These are phyloP conservation scores for Claviceps spartinae DNA, from an alignment of 2,329 filamentous ascomycete genomes.

Conservation along the genomic window DNA sequence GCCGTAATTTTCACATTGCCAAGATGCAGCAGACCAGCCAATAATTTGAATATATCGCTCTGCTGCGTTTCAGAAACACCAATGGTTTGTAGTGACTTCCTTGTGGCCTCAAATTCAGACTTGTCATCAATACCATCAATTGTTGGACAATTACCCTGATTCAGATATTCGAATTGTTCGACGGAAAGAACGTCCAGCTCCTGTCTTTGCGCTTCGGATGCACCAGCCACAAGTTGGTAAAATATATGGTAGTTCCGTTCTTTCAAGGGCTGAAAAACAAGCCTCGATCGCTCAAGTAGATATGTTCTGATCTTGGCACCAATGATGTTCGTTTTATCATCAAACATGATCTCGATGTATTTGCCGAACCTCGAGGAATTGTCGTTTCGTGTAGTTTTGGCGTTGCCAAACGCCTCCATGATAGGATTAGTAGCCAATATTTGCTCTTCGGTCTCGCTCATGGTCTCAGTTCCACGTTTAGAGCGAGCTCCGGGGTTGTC, in stretches of 20 bases:
- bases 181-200: slow-evolving; percentile 67
- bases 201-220: slow-evolving; percentile 69
- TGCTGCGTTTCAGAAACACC: slow-evolving; percentile 67
- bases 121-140: slow-evolving; percentile 96
- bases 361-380: slow-evolving; percentile 98
- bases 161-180: slow-evolving; percentile 90
- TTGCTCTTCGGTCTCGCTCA: slow-evolving; percentile 97
- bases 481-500: slow-evolving; percentile 68
- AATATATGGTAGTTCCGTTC: slow-evolving; percentile 99
- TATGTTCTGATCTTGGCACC: slow-evolving; percentile 96
- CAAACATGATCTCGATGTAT: slow-evolving; percentile 99
- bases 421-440: slow-evolving; percentile 97
- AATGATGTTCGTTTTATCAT: slow-evolving; percentile 88
- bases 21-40: slow-evolving; percentile 83
- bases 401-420: slow-evolving; percentile 99
- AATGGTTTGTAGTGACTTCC: slow-evolving; percentile 74
- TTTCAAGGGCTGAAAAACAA: slow-evolving; percentile 94
- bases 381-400: slow-evolving; percentile 98
- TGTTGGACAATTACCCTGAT: slow-evolving; percentile 79
- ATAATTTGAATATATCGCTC: slow-evolving; percentile 71
- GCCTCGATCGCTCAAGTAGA: slow-evolving; percentile 80
- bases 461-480: slow-evolving; percentile 62
- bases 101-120: slow-evolving; percentile 81
- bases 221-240: slow-evolving; percentile 89
- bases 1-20: slow-evolving; percentile 95